Base-by-base conservation (phyloP, 2,329 filamentous ascomycete genomes). In the Colletotrichum spaethianum region DNA sequence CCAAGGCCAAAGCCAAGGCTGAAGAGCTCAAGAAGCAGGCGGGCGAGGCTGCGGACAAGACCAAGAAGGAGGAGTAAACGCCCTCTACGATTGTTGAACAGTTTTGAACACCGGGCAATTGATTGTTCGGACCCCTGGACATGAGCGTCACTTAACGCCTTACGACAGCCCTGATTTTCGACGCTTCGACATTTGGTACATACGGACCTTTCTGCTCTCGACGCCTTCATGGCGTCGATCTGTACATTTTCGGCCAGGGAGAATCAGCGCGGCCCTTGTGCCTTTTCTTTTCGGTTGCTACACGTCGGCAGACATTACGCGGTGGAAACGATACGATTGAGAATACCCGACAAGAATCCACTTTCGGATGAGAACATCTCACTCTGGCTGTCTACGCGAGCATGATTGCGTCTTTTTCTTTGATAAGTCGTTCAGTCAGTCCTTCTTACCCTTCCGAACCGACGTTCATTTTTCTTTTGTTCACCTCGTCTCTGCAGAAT, bases 1-100 rank as follows among this genome's bases (percentile, higher is more conserved):
- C 76, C 2, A 75, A 79, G 46, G 75, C 77, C 23, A 70, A 77
- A 28, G 55, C 74, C 64, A 79, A 78, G 74, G 74, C 71, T 31
- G 74, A 76, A 38, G 77, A 80, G 67, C 59, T 73, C 18, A 78
- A 77, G 26, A 67, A 74, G 46, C 66, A 52, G n/a, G 69, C 67
- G 26, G 33, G 46, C 11, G 60, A 61, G 31, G 65, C 52, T 1
- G 50, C 33, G 5, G 40, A 38, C 6, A 64, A 65, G 42, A 23
- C 40, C 14, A 65, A 70, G 46, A 72, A 71, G 50, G 53, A 42
- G 6, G 50, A 73, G 62, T 61, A 65, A 53, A n/a, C 8, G 5
- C 18, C 28, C 28, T n/a, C 2, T 6, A 8, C 11, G 4, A 31
- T 20, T 31, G 16, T 26, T 23, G 26, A n/a, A 7, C 14, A 44